Evolutionary conservation across 2,329 filamentous ascomycete species (phyloP).

Genomic region (Chaetomium sp.): DNA sequence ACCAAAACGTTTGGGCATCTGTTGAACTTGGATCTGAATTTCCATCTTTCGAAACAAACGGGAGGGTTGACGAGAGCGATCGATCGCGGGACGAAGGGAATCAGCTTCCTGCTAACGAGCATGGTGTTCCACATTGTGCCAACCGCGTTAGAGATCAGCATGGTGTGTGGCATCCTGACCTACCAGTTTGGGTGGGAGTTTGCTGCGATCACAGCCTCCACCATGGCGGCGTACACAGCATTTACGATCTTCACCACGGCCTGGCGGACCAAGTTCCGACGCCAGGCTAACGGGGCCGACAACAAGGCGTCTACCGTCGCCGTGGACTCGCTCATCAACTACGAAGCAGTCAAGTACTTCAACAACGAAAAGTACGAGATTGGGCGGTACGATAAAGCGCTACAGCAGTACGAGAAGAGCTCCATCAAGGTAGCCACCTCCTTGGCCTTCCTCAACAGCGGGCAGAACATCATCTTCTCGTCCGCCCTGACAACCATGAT

Average conservation of each 20-base stretch:
- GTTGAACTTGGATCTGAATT: constrained; percentile 80
- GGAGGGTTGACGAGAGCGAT: constrained; percentile 90
- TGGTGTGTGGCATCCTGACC: constrained; percentile 94
- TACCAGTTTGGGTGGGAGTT: constrained; percentile 93
- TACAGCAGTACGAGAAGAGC: constrained; percentile 81
- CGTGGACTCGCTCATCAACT: constrained; percentile 96
- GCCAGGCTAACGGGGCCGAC: constrained; percentile 91
- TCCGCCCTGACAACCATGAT: constrained; percentile 93
- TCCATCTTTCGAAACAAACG: constrained; percentile 90
- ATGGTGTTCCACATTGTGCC: constrained; percentile 98
- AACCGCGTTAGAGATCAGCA: constrained; percentile 84
- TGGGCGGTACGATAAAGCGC: constrained; percentile 77
- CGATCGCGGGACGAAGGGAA: constrained; percentile 95
- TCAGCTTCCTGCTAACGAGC: constrained; percentile 91
- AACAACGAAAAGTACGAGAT: constrained; percentile 98
- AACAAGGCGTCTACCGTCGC: constrained; percentile 93
- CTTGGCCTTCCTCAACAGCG: constrained; percentile 83
- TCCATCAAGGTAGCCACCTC: constrained; percentile 97
- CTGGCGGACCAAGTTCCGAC: constrained; percentile 94
- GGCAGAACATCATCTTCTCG: constrained; percentile 96
- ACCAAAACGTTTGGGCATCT: constrained; percentile 89
- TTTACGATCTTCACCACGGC: constrained; percentile 96
- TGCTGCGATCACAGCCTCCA: constrained; percentile 79
- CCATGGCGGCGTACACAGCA: constrained; percentile 91
- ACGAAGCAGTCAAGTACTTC: constrained; percentile 98